Evolutionary conservation across 2,329 filamentous ascomycete species (phyloP), one percentile per base, ranked within the genome.

Genomic region (Hypoxylon sp.): DNA sequence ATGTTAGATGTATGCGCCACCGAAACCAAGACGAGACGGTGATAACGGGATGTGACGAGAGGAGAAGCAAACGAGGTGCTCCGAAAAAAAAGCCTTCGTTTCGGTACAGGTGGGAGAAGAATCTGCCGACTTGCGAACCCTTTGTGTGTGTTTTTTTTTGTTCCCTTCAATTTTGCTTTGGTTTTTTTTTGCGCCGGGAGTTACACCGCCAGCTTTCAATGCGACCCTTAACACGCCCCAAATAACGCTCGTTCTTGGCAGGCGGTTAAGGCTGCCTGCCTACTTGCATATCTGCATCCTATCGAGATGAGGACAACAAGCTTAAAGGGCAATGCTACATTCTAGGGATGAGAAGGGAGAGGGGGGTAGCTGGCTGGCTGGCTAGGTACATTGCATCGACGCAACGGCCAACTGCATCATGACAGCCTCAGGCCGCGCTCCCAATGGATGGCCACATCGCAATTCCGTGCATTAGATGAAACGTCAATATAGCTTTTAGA

Each of bases 401-500:
- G 25, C 5, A 45, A 44, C 42, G 55, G 55, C 48, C 48, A 53
- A 46, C 51, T 50, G 51, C 51, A 59, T 59, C 52, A 53, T 44
- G 52, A 51, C 48, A 56, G 40, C 45, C 27, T 49, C 37, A 7
- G 41, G 21, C 40, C 45, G 32, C 36, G 32, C 19, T 35, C 42
- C 42, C 29, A 50, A 44, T 53, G 49, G 53, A 38, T 54, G 43
- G 21, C 38, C 29, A 37, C 41, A 27, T 53, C 34, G 23, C 30
- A 26, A 51, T 56, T 46, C 52, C 55, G 59, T 56, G 55, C 58
- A 54, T 56, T 21, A 52, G 50, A 59, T 61, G 58, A 56, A 59
- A 61, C 58, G 35, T 56, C 55, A 57, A 52, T 57, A 54, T 51
- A 36, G 38, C 44, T 45, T n/a, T n/a, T 23, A 48, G 26, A 47